Evolutionary conservation across 1,139 yeast species (phyloP).

Genomic region (Candida sanyaensis): DNA sequence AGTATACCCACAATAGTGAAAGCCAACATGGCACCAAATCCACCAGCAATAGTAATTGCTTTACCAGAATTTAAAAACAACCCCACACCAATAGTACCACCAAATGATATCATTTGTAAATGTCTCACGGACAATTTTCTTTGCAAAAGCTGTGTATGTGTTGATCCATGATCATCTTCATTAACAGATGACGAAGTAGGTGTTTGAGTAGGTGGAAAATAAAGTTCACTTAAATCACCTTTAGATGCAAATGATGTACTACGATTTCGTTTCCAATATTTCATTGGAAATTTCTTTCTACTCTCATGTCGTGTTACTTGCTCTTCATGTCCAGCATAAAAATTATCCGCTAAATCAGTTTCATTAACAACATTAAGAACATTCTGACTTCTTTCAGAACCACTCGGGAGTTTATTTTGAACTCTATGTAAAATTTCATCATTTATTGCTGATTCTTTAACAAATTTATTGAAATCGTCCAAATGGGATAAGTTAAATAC

Average conservation of each 20-base stretch:
- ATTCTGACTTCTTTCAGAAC: conserved; percentile 10
- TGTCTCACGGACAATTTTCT: conserved; percentile 70
- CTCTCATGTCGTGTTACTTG: conserved; percentile 9
- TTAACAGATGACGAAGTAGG: conserved; percentile 12
- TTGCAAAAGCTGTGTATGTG: conserved; percentile 25
- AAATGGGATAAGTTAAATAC: conserved; percentile 36
- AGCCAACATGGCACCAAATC: conserved; percentile 76
- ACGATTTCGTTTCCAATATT: conserved; percentile 14
- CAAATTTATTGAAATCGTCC: conserved; percentile 39
- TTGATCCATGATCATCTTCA: background rate
- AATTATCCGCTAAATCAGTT: conserved; percentile 31
- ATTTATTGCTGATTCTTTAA: conserved; percentile 38
- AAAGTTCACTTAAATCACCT: conserved; percentile 13
- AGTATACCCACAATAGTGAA: conserved; percentile 66
- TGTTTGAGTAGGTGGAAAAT: conserved; percentile 10
- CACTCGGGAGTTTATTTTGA: conserved; percentile 11
- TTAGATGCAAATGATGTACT: conserved; percentile 8
- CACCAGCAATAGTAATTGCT: conserved; percentile 78
- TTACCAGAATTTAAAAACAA: conserved; percentile 75
- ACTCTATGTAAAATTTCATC: conserved; percentile 29
- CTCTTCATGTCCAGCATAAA: conserved; percentile 23
- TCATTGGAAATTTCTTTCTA: background rate
- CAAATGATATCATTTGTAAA: conserved; percentile 78
- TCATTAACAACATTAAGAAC: conserved; percentile 31
- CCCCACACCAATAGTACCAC: conserved; percentile 87